Evolutionary conservation across 2,329 filamentous ascomycete genomes (phyloP), one percentile per base, ranked within the genome.

Genomic region (Falciphora oryzae): DNA sequence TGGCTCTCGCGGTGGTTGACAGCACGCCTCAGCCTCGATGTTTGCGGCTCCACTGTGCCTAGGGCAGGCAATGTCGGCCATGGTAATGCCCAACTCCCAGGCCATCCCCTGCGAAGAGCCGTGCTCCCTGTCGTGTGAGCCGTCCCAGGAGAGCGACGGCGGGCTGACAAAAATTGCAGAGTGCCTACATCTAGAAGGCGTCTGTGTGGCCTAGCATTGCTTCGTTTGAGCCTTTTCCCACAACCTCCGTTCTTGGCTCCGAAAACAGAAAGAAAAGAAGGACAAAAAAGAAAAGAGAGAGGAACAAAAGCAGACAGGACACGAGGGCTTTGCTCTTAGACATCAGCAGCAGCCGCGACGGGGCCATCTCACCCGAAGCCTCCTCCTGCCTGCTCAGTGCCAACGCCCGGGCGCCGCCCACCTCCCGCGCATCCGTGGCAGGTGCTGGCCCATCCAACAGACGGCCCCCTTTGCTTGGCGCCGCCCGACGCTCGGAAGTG

Each of bases 181-280:
- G 6, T 22, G 13, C 13, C 44, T 53, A 53, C 44, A 50, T 50
- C 44, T 50, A 22, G 2, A 14, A n/a, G n/a, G n/a, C 32, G 32
- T 5, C 11, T 32, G 32, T 11, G 11, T 11, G 32, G 32, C 32
- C 32, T 32, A 32, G 5, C 32, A 11, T 16, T 14, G 10, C 10
- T 35, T 8, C 14, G 38, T 22, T 44, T 44, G 38, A 44, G 5
- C 32, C 11, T 5, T 32, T 11, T 32, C n/a, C n/a, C n/a, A n/a
- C n/a, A n/a, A n/a, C n/a, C n/a, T n/a, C n/a, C n/a, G n/a, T n/a
- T n/a, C n/a, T n/a, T n/a, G n/a, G n/a, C n/a, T n/a, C n/a, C n/a
- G n/a, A n/a, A n/a, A n/a, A n/a, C n/a, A n/a, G n/a, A 38, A 27
- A 27, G 38, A 44, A 14, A 28, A 61, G 70, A 44, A 44, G 27